Evolutionary conservation across 805 yeast species (phyloP), one percentile per base, ranked within the genome.

Genomic region (Blastobotrys americana): DNA sequence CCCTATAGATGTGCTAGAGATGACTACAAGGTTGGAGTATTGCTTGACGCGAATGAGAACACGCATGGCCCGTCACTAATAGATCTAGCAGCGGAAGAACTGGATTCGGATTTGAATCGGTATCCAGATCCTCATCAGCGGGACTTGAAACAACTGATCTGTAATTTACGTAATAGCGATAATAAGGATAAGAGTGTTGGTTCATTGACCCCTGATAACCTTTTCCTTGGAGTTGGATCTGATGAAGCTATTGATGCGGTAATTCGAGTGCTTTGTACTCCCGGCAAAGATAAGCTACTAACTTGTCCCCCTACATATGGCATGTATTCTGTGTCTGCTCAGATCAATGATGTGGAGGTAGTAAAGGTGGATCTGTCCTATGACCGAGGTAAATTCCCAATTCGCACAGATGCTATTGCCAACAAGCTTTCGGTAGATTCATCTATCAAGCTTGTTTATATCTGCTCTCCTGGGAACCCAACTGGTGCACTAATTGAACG

Each of bases 1-100:
- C 97, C 98, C 5, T 93, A 93, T 64, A 76, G 95, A 43, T 93
- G 98, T 65, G 98, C 98, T 3, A 72, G 98, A 66, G 98, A 93
- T 59, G 97, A 90, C 60, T 90, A 81, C 71, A 83, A 77, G 47
- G 87, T 74, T 31, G 98, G 98, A 23, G 72, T 93, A 37, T 70
- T 93, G 18, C 70, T 93, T 43, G 98, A 93, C 64, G 98, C 98
- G 45, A 93, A 93, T 58, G 98, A 93, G 65, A 93, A 93, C 61
- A 82, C 97, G 2, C 84, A 82, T 59, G 98, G 97, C 0, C 90
- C 96, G 3, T 78, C 95, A 1, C 64, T 87, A 13, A 47, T 66
- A 1, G 63, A 65, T 4, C 52, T 78, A 19, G 61, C 71, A 3
- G 52, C 54, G 1, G 64, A 63, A 1, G 90, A 83, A 49, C 47